phyloP scores from a whole-genome alignment of 805 yeast genomes.

The Sugiyamaella smithiae region DNA sequence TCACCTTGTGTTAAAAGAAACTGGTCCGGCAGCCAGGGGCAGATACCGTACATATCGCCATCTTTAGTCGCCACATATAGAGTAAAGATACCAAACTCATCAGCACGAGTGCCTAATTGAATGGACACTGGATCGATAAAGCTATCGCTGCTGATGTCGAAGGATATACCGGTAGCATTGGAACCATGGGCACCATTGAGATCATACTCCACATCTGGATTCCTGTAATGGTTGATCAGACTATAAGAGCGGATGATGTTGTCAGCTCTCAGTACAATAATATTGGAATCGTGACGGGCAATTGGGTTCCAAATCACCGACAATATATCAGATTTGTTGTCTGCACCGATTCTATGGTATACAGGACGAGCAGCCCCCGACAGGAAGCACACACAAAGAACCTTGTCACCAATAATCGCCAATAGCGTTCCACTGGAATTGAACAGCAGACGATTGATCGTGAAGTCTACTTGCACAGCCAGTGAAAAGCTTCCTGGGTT shows the following conservation, averaged over 20 bases:
- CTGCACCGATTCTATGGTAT: conserved; percentile 1
- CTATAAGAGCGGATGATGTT: conserved; percentile 38
- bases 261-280: conserved; percentile 42
- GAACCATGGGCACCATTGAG: neutral
- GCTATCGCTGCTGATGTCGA: neutral
- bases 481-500: neutral
- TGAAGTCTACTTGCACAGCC: conserved; percentile 28
- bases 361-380: neutral
- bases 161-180: neutral
- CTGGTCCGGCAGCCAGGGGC: conserved; percentile 59
- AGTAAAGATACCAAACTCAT: conserved; percentile 46
- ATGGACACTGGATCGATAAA: conserved; percentile 38
- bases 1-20: conserved; percentile 38
- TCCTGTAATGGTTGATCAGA: conserved; percentile 29
- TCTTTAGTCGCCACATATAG: conserved; percentile 52
- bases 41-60: conserved; percentile 57
- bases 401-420: conserved; percentile 39
- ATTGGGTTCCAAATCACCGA: conserved; percentile 46
- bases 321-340: conserved; percentile 27
- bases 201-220: neutral
- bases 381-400: conserved; percentile 34
- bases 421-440: conserved; percentile 44
- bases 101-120: conserved; percentile 43
- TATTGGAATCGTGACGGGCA: conserved; percentile 42
- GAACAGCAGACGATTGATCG: conserved; percentile 36